A percentile compares a stretch with the other conserved stretches of the same genome.
These are phyloP conservation scores for Kodamaea kakaduensis DNA, from an alignment of 805 yeast species.

Conservation along the genomic window DNA sequence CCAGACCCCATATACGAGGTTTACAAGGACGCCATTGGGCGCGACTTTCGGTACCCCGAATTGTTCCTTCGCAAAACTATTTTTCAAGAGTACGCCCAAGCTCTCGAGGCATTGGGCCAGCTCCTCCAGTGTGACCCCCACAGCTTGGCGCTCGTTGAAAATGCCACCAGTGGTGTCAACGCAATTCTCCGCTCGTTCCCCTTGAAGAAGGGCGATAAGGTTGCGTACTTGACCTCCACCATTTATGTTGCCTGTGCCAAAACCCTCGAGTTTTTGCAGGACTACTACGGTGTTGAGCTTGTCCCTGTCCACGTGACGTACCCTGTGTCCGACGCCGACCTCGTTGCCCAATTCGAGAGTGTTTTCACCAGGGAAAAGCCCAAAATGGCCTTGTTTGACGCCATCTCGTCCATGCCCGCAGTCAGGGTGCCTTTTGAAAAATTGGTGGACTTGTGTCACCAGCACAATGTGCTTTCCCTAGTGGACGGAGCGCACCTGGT, in stretches of 20 bases:
- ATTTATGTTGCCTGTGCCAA: slow-evolving; percentile 54
- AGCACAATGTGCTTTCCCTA: slow-evolving; percentile 47
- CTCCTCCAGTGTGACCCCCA: slow-evolving; percentile 45
- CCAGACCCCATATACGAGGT: slow-evolving; percentile 46
- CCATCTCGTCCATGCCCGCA: slow-evolving; percentile 64
- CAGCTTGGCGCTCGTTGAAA: slow-evolving; percentile 50
- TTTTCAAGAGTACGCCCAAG: slow-evolving; percentile 23
- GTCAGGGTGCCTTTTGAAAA: slow-evolving; percentile 52
- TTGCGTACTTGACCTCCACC: slow-evolving; percentile 43
- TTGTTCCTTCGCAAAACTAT: slow-evolving; percentile 30
- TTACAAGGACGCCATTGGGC: slow-evolving; percentile 21
- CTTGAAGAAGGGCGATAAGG: slow-evolving; percentile 48
- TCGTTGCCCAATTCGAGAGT: slow-evolving; percentile 22
- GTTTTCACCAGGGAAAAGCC: slow-evolving; percentile 19
- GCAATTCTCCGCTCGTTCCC: slow-evolving; percentile 52
- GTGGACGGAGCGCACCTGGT: slow-evolving; percentile 76
- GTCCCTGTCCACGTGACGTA: slow-evolving; percentile 14
- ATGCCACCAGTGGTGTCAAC: slow-evolving; percentile 61
- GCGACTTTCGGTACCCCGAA: slow-evolving; percentile 44
- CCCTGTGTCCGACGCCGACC: slow-evolving; percentile 16
- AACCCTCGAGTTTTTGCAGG: slow-evolving; percentile 37
- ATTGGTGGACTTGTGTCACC: slow-evolving; percentile 42
- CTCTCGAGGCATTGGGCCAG: slow-evolving; percentile 34
- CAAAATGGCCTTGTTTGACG: slow-evolving; percentile 51
- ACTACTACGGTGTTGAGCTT: slow-evolving; percentile 15